Evolutionary conservation across 2,329 filamentous ascomycete species (phyloP), one percentile per base, ranked within the genome.

Genomic region (Diaporthe vexans): DNA sequence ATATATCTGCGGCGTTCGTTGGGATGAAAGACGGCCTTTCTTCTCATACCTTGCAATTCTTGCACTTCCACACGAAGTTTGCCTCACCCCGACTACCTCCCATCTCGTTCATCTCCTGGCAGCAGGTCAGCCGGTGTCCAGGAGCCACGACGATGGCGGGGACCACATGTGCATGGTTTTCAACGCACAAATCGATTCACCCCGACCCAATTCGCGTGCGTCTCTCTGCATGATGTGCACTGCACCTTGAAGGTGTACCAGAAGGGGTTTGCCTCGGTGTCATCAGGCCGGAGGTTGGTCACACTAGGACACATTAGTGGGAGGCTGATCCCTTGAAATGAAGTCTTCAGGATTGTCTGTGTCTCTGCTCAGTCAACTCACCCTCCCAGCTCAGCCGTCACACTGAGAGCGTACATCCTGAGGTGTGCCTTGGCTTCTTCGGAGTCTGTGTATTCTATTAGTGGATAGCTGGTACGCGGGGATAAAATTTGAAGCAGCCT

Each of bases 51-150:
- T 97, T 97, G 92, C 97, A 99, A 82, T 97, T 96, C 85, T 97
- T 98, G 89, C 97, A 99, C 83, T 92, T 95, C 96, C 97, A 99
- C n/a, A 99, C 97, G 84, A 99, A 99, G 84, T 98, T 98, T 76
- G 97, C 97, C 84, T 98, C 95, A 77, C 97, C 97, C 80, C 95
- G 91, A 83, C 95, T 98, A 48, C 95, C 95, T 77, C 94, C 97
- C 83, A 98, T 92, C 77, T 98, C 95, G 81, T 97, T 95, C 80
- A 88, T 89, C 82, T 98, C 96, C 95, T 98, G 76, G 13, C 11
- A 24, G 29, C 29, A 9, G 24, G 68, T 76, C 54, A 75, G 59
- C 48, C 21, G 33, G 33, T 68, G 26, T n/a, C n/a, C 1, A 10
- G 1, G 3, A 4, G 29, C 3, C 76, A 10, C 40, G 29, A 37